phyloP scores from a whole-genome alignment of 2,329 filamentous ascomycete genomes.

The Thielaviopsis musarum region DNA sequence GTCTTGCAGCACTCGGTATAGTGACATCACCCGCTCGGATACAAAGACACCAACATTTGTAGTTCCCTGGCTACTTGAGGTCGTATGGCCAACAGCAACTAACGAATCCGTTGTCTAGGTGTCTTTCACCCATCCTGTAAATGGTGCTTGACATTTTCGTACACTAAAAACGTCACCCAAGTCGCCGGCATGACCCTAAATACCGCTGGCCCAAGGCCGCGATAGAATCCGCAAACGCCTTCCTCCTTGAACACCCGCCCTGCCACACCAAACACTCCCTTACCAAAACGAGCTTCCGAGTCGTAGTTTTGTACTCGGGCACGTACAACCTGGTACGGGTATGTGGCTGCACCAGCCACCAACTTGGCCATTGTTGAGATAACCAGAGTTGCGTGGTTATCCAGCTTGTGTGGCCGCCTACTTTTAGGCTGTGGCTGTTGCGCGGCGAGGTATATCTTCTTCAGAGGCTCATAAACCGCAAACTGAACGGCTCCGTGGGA shows the following conservation, averaged over 20 bases:
- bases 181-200: slow-evolving; percentile 83
- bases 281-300: slow-evolving; percentile 56
- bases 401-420: slow-evolving; percentile 9
- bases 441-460: slow-evolving; percentile 34
- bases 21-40: too few relatives aligned
- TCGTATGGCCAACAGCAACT: too few relatives aligned
- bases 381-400: slow-evolving; percentile 59
- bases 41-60: too few relatives aligned
- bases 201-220: slow-evolving; percentile 77
- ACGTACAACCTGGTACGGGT: slow-evolving; percentile 86
- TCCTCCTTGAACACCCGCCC: slow-evolving; percentile 62
- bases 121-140: slow-evolving; percentile 26
- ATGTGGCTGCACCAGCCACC: slow-evolving; percentile 76
- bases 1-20: too few relatives aligned
- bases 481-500: slow-evolving; percentile 91
- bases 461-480: slow-evolving; percentile 69
- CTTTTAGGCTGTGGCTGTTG: slow-evolving; percentile 16
- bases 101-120: too few relatives aligned
- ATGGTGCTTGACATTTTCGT: slow-evolving; percentile 78
- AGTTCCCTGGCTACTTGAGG: too few relatives aligned
- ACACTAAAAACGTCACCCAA: slow-evolving; percentile 91
- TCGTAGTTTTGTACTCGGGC: slow-evolving; percentile 81
- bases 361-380: slow-evolving; percentile 72
- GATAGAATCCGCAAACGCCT: slow-evolving; percentile 73
- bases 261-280: slow-evolving; percentile 53